Conservation (phyloP, 1,139 yeast species). For the Chernovozyma sophiae-reginae region DNA sequence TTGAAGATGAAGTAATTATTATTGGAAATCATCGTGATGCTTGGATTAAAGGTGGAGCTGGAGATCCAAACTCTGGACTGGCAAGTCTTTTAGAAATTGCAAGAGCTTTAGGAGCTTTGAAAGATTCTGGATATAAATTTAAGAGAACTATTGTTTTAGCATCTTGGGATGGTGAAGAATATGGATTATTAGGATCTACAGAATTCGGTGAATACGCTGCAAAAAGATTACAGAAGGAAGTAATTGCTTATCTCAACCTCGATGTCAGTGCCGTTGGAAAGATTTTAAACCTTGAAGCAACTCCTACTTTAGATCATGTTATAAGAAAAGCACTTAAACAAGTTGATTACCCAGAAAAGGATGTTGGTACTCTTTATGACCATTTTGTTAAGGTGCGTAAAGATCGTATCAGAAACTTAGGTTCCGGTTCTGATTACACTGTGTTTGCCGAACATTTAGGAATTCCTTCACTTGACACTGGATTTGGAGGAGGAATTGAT, state of each 20-base stretch:
- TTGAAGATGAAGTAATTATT: conserved; percentile 35
- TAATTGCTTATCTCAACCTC: conserved; percentile 42
- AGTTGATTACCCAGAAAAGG: conserved; percentile 45
- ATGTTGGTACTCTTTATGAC: conserved; percentile 47
- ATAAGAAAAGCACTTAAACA: conserved; percentile 30
- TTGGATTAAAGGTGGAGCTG: conserved; percentile 54
- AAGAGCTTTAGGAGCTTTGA: conserved; percentile 45
- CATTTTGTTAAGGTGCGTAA: conserved; percentile 47
- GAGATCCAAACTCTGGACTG: conserved; percentile 47
- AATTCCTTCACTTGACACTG: conserved; percentile 39
- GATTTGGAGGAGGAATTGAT: conserved; percentile 30
- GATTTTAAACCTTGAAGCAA: conserved; percentile 29
- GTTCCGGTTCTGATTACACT: conserved; percentile 47
- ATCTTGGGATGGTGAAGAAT: conserved; percentile 47
- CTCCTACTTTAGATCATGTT: conserved; percentile 36
- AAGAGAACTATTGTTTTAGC: conserved; percentile 38
- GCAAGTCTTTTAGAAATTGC: conserved; percentile 42
- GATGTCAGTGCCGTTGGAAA: conserved; percentile 39
- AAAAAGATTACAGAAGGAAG: conserved; percentile 29
- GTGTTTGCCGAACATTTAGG: conserved; percentile 47
- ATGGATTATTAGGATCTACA: conserved; percentile 45
- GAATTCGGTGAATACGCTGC: conserved; percentile 44
- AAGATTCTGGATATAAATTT: conserved; percentile 36
- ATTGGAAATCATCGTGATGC: conserved; percentile 50
- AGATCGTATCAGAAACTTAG: conserved; percentile 30